Evolutionary conservation across 129 eudicot genomes (phyloP), one percentile per base, ranked within the genome.

Genomic region (Mikania micrantha): DNA sequence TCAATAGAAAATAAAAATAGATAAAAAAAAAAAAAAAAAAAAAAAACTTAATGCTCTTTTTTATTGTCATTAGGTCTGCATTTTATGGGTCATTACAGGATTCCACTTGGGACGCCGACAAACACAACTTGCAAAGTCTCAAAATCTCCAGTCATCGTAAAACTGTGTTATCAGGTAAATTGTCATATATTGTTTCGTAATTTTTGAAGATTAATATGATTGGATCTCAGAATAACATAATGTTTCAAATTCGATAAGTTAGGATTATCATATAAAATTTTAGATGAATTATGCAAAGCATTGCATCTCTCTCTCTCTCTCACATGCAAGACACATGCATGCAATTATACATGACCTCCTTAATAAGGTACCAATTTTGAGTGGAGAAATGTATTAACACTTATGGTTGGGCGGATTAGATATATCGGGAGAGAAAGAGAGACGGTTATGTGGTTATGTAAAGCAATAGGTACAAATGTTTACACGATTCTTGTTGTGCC

Each of bases 91-190:
- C 28, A 54, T 75, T 52, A 84, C 89, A 16, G 95, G 95, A 48
- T 85, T 82, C 70, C 85, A 86, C 71, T 77, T 92, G 79, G 98
- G 98, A 36, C 82, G 78, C 19, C 80, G 79, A 54, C 96, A 85
- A 76, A 73, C 70, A 69, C 85, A 92, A 77, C 95, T 85, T 44
- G 97, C 90, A 6, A 91, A 80, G 68, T 67, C 70, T 24, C 87
- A 82, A 36, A 62, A 60, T 42, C 25, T 74, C 66, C 24, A 84
- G 7, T 54, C 63, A 59, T 53, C 83, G 25, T 73, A 62, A 83
- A 49, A 12, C 34, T 25, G 35, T 21, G 7, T 19, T 52, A 65
- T 62, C 52, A 67, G 74, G 74, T 24, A 39, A 47, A 19, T 60
- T 36, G 22, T 75, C 45, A 48, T 68, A 15, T 34, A 50, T 65